Base-by-base conservation (phyloP, 1,284 basidiomycete species). In the Ganoderma leucocontextum region DNA sequence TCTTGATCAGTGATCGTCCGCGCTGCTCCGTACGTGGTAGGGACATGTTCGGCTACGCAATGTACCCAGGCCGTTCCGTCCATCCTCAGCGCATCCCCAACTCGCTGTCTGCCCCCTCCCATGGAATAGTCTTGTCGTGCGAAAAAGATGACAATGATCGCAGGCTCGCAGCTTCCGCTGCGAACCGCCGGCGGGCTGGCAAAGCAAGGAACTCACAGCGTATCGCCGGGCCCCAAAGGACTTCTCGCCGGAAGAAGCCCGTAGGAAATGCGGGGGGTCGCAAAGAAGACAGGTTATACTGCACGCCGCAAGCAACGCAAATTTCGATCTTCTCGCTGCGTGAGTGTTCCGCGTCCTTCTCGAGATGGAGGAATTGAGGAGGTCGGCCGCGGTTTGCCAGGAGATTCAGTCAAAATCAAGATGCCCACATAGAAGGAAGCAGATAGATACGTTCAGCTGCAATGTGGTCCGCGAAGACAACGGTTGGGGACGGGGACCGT, bases 361-460 rank as follows among this genome's bases (percentile, higher is more conserved):
- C 12, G 47, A 7, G 47, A 10, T 2, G 47, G 22, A 47, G 10
- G 44, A 47, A 47, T 49, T 3, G 47, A 49, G 25, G 47, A 49
- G 10, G 22, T 25, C 22, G 47, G 47, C 25, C 6, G 15, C n/a
- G 44, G 19, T 29, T 29, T 29, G 29, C 29, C 29, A 2, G 44
- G 44, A 47, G 22, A 22, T 25, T 25, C 47, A 49, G 22, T 49
- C 47, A 49, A 49, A 49, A 49, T 49, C 47, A 49, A 49, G 47
- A 22, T 25, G 8, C 22, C n/a, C 22, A 49, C 4, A 10, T 25
- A 25, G 25, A 12, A 22, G 13, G 47, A 49, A 49, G 47, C 47
- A 25, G 22, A 19, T 1, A 49, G 9, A 13, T 12, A 49, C 10
- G 3, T 13, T 12, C 19, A 49, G 47, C 22, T 25, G n/a, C n/a